Evolutionary conservation across 1,284 basidiomycete genomes (phyloP), one percentile per base, ranked within the genome.

Genomic region (Tylopilus orsonianus): DNA sequence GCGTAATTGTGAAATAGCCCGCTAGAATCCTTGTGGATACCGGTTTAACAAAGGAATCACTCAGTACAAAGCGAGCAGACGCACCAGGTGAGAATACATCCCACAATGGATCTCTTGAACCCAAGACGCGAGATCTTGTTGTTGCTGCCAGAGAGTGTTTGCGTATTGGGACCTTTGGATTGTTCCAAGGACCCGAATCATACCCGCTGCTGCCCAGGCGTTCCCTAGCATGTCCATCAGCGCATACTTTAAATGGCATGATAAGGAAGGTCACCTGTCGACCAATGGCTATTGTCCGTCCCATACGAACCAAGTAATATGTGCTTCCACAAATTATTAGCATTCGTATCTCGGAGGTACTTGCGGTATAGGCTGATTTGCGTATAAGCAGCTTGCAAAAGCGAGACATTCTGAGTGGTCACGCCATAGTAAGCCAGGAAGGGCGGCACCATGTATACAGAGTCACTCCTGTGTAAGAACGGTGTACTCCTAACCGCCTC

Each of bases 361-460:
- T 78, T 69, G 14, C 93, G 80, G 65, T 97, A 96, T 0, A 93
- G 72, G 39, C 74, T 74, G 54, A 90, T 83, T 65, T 97, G 95
- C 30, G 79, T 80, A 69, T 91, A 89, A 0, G 91, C 86, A 45
- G 81, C 77, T 27, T 71, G 65, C 8, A 96, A 61, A 20, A 94
- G 72, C 1, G 82, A 80, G 34, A 78, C 66, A 67, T 96, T 93
- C 24, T 71, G 62, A 1, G 81, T 82, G 22, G 82, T 58, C 27
- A 84, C 82, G 24, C 90, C 95, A 64, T 93, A 95, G 68, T 89
- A 93, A 0, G 94, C 92, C 8, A 97, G 69, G 69, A 95, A 97
- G 0, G 94, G 94, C 0, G 94, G 93, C 0, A 89, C 87, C 92
- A 95, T 93, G 68, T 89, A 93, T 7, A 90, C 76, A 48, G 75